Percentiles rank a stretch among this genome's conserved stretches.
Evolutionary conservation across 768 basidiomycete species (phyloP).

Genomic region (Candolleomyces eurysporus): DNA sequence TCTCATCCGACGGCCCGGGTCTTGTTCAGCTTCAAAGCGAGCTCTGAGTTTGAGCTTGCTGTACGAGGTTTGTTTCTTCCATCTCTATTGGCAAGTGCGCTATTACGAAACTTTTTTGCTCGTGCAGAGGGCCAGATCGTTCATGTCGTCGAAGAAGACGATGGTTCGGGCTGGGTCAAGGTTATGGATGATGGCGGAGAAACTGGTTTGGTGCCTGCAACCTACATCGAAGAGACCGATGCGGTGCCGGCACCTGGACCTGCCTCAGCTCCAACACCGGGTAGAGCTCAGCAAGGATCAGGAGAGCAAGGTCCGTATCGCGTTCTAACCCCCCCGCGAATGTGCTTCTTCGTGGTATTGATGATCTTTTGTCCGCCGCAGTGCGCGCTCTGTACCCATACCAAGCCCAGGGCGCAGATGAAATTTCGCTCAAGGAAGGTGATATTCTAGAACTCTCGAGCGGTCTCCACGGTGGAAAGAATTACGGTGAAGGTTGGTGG

Average conservation of each 20-base stretch:
- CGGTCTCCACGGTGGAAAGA: slow-evolving; percentile 57
- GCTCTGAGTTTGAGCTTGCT: slow-evolving; percentile 74
- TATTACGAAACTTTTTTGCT: not conserved
- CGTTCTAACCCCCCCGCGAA: not conserved
- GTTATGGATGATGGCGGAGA: slow-evolving; percentile 56
- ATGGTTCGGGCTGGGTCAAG: slow-evolving; percentile 87
- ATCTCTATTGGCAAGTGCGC: not conserved
- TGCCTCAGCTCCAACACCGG: slow-evolving; percentile 1
- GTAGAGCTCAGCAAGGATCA: slow-evolving; percentile 27
- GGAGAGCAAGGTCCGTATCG: slow-evolving; percentile 50
- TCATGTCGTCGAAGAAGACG: slow-evolving; percentile 73
- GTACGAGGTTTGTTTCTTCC: slow-evolving; percentile 47
- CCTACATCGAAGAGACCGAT: slow-evolving; percentile 52
- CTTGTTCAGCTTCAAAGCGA: slow-evolving; percentile 71
- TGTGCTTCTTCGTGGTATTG: not conserved
- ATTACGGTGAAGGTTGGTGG: slow-evolving; percentile 83
- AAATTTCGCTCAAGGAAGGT: slow-evolving; percentile 61
- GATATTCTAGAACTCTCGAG: slow-evolving; percentile 63
- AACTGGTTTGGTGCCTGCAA: slow-evolving; percentile 81
- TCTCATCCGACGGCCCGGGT: slow-evolving; percentile 55
- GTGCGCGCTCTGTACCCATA: slow-evolving; percentile 86
- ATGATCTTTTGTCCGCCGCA: slow-evolving; percentile 24
- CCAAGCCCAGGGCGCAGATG: slow-evolving; percentile 67
- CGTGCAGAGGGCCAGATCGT: slow-evolving; percentile 60
- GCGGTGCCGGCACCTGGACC: slow-evolving; percentile 27